Base-by-base conservation (phyloP, 73 alveolate species). In the Paramecium sonneborni region DNA sequence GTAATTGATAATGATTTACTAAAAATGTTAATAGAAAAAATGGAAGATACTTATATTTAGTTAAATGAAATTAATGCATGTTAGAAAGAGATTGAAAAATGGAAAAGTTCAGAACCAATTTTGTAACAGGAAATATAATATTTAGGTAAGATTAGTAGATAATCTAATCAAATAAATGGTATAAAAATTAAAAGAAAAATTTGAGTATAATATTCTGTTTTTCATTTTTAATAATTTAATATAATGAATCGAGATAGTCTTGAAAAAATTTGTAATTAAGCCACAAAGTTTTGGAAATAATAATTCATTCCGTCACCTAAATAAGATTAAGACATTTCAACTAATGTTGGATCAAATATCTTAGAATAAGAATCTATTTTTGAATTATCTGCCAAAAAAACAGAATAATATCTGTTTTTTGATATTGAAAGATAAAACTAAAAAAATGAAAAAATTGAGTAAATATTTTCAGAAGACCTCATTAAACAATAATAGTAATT, bases 11-110 rank as follows among this genome's bases (percentile, higher is more conserved):
- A 44, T 79, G 76, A 38, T 7, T 34, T 79, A 20, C 26, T 79
- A 10, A 79, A 79, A 79, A 38, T 38, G 72, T 26, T 79, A 12
- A 3, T 79, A 7, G 90, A 79, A 14, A 79, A 79, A 79, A 79
- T 79, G 18, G 90, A 79, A 12, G 90, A 79, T 24, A 79, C 90
- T 1, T 79, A 79, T 44, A 38, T 38, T 43, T 44, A 79, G 28
- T 41, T 79, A 34, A 79, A 44, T 20, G 90, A 79, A 46, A 76
- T 79, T 8, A 43, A 43, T 9, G 44, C 44, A 23, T 79, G 90
- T 79, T 21, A 38, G 12, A 44, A 79, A 23, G 90, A 79, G 44
- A 46, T 79, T 10, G 74, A 79, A 14, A 79, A 79, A 43, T 79
- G 90, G 90, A 79, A 38, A 34, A 35, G 39, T 1, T 11, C 21